These are phyloP conservation scores for Porodaedalea pini DNA, from an alignment of 1,284 basidiomycete genomes.

Conservation along the genomic window DNA sequence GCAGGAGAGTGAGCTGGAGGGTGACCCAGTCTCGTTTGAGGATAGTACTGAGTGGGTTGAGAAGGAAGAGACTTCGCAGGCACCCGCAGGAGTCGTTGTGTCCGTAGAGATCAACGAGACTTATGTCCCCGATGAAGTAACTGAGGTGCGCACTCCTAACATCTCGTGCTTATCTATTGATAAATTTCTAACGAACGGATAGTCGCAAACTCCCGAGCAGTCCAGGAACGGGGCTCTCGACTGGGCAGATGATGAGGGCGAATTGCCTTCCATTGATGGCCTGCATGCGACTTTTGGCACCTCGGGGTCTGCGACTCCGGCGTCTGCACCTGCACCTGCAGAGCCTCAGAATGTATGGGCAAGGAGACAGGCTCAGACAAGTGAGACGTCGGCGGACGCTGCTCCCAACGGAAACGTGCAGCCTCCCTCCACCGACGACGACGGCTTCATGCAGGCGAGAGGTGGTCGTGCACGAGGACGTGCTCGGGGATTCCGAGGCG, in stretches of 20 bases:
- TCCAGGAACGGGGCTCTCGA: slow-evolving; percentile 45
- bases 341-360: slow-evolving; percentile 27
- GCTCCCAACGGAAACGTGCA: slow-evolving; percentile 3
- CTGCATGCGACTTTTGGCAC: slow-evolving; percentile 48
- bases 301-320: slow-evolving; percentile 45
- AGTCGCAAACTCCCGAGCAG: slow-evolving; percentile 37
- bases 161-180: slow-evolving; percentile 10
- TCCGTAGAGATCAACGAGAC: slow-evolving; percentile 31
- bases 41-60: slow-evolving; percentile 52
- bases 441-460: slow-evolving; percentile 56
- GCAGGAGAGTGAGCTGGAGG: slow-evolving; percentile 71
- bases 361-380: slow-evolving; percentile 21
- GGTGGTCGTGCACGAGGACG: slow-evolving; percentile 34
- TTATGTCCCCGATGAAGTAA: slow-evolving; percentile 22
- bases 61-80: slow-evolving; percentile 26
- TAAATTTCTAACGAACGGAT: slow-evolving; percentile 6
- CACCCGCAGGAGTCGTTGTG: slow-evolving; percentile 22
- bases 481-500: slow-evolving; percentile 35
- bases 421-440: slow-evolving; percentile 44
- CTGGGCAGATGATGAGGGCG: slow-evolving; percentile 60
- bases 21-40: slow-evolving; percentile 40
- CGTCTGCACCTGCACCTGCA: slow-evolving; percentile 27
- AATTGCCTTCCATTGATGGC: slow-evolving; percentile 53
- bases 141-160: slow-evolving; percentile 27
- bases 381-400: slow-evolving; percentile 27